Conservation (phyloP, 2,329 filamentous ascomycete genomes). For the Penicillium sp. region DNA sequence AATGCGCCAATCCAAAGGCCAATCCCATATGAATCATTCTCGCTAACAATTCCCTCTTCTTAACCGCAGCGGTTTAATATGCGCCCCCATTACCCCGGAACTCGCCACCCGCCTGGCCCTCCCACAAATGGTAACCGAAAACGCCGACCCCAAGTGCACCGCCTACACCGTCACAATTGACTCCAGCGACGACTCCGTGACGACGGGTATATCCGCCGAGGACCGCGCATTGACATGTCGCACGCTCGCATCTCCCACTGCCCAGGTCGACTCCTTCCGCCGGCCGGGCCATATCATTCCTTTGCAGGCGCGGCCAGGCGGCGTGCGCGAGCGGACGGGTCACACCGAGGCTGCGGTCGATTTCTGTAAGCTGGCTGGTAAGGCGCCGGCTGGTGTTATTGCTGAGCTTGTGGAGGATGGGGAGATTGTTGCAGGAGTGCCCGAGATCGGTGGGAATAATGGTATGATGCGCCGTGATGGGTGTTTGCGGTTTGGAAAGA, state of each 20-base stretch:
- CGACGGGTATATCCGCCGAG: constrained; percentile 86
- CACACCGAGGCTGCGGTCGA: constrained; percentile 95
- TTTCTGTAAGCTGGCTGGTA: constrained; percentile 81
- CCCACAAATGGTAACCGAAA: constrained; percentile 86
- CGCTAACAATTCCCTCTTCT: neutral
- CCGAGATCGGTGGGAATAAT: constrained; percentile 61
- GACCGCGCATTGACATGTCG: constrained; percentile 82
- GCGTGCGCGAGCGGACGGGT: constrained; percentile 74
- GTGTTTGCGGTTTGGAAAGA: constrained; percentile 82
- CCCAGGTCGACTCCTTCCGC: constrained; percentile 63
- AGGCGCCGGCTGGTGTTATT: constrained; percentile 74
- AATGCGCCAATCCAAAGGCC: neutral
- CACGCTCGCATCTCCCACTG: constrained; percentile 67
- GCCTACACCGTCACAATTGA: constrained; percentile 93
- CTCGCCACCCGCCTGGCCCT: constrained; percentile 71
- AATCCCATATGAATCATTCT: neutral
- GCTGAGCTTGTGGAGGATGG: constrained; percentile 91
- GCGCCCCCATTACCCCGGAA: constrained; percentile 72
- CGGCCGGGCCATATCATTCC: constrained; percentile 90
- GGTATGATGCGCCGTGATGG: constrained; percentile 91
- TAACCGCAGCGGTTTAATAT: constrained; percentile 71
- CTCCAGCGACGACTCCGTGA: constrained; percentile 67
- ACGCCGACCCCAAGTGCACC: constrained; percentile 77
- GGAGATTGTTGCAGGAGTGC: constrained; percentile 65
- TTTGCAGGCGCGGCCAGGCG: constrained; percentile 73